Conservation (phyloP, 1,139 yeast species). For the Insectozyma bohioensis region DNA sequence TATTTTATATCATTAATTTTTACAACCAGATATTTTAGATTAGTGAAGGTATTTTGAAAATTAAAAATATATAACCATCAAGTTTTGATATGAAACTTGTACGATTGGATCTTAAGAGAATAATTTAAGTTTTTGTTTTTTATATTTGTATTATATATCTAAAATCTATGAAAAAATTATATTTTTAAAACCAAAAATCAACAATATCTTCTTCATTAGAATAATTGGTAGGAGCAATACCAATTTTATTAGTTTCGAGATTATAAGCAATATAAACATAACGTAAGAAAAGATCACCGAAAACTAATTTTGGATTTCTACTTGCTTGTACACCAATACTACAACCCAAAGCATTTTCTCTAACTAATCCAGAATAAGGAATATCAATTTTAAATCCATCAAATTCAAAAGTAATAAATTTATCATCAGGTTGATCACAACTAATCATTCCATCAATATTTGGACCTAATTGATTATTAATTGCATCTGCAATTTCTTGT, state of each 20-base stretch:
- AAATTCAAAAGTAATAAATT: conserved; percentile 5
- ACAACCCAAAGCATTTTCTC: conserved; percentile 6
- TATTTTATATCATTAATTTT: too few species aligned
- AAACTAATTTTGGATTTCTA: neutral
- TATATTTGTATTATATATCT: too few species aligned
- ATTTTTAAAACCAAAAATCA: conserved; percentile 9
- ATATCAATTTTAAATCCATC: conserved; percentile 5
- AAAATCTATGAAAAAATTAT: too few species aligned
- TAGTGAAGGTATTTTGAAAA: too few species aligned
- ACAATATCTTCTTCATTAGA: conserved; percentile 4
- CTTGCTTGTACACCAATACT: conserved; percentile 2
- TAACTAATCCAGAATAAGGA: conserved; percentile 4
- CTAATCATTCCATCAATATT: neutral
- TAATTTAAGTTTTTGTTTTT: too few species aligned
- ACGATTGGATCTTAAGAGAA: too few species aligned
- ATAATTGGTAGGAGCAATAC: conserved; percentile 8
- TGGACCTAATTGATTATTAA: conserved; percentile 1
- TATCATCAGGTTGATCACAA: conserved; percentile 4
- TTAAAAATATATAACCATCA: too few species aligned
- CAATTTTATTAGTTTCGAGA: conserved; percentile 11
- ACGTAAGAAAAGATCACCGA: conserved; percentile 42
- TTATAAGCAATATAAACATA: conserved; percentile 38
- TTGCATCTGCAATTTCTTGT: conserved; percentile 1
- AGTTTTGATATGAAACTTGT: too few species aligned
- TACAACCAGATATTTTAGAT: too few species aligned